Percentiles rank a stretch among this genome's conserved stretches.
Conservation (phyloP, 2,329 filamentous ascomycete species). For the Claviceps humidiphila region DNA sequence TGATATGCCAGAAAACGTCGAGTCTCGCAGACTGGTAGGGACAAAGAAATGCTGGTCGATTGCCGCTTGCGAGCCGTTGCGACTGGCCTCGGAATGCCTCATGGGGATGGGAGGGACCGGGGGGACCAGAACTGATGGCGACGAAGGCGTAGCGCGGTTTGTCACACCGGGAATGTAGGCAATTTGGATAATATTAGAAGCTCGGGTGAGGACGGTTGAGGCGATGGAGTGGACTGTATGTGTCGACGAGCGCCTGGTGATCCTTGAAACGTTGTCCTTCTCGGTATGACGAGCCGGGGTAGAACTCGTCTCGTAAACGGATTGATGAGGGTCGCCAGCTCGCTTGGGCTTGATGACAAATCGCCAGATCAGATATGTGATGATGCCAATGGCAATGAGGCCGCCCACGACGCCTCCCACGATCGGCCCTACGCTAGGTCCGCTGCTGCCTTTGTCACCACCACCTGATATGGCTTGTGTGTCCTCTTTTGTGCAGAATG, state of each 20-base stretch:
- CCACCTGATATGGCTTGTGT: conserved; percentile 8
- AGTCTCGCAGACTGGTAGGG: conserved; percentile 78
- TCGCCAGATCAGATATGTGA: conserved; percentile 74
- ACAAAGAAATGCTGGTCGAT: conserved; percentile 89
- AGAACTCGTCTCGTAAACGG: conserved; percentile 43
- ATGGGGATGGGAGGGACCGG: conserved; percentile 85
- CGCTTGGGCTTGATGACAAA: conserved; percentile 76
- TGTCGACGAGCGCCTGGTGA: conserved; percentile 56
- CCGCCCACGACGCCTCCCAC: conserved; percentile 86
- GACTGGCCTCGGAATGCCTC: conserved; percentile 34
- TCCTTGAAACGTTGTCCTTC: conserved; percentile 29
- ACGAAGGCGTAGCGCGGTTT: conserved; percentile 76
- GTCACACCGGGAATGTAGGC: conserved; percentile 97
- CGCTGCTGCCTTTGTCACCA: conserved; percentile 18
- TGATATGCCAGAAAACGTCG: conserved; percentile 72
- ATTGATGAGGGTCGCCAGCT: conserved; percentile 36
- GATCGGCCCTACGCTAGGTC: conserved; percentile 69
- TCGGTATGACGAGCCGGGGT: conserved; percentile 28
- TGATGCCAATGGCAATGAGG: conserved; percentile 56
- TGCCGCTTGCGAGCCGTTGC: conserved; percentile 39
- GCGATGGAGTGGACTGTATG: conserved; percentile 86
- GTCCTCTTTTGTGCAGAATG: conserved; percentile 29
- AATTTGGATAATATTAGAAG: conserved; percentile 98
- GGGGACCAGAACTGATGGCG: conserved; percentile 68
- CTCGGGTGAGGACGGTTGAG: conserved; percentile 85